Conservation (phyloP, 108 stramenopile genomes). For the Schizochytrium sp. region DNA sequence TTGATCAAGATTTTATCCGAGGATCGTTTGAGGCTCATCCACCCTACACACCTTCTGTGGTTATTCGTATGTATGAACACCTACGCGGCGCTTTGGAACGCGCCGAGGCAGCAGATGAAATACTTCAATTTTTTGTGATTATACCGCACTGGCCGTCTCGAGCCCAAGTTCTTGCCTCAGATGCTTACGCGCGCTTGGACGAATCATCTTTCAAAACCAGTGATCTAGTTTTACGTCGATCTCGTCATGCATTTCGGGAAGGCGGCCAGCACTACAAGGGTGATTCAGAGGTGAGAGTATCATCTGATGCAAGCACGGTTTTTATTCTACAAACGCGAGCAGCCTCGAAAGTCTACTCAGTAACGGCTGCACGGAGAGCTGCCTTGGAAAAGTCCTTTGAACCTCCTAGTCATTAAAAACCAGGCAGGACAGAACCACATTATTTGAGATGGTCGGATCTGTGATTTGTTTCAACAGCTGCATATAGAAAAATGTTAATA, state of each 20-base stretch:
- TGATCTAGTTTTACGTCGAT: background rate
- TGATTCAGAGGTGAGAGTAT: background rate
- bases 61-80: slow-evolving; percentile 67
- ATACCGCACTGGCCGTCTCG: slow-evolving; percentile 46
- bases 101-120: background rate
- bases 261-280: slow-evolving; percentile 50
- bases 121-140: background rate
- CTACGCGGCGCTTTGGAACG: slow-evolving; percentile 60
- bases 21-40: slow-evolving; percentile 75
- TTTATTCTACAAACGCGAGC: background rate
- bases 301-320: background rate
- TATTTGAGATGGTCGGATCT: too few species aligned
- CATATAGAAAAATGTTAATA: too few species aligned
- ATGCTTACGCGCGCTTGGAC: background rate
- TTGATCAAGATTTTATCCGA: slow-evolving; percentile 60
- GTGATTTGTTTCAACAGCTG: too few species aligned
- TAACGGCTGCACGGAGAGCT: background rate
- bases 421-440: too few species aligned
- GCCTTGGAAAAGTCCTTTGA: slow-evolving; percentile 22
- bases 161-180: slow-evolving; percentile 4
- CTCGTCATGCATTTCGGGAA: slow-evolving; percentile 25
- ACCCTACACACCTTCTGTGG: slow-evolving; percentile 70
- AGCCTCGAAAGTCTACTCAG: background rate
- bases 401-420: background rate
- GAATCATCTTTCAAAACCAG: background rate